Base-by-base conservation (phyloP, 495 filamentous ascomycete species). In the Penicillium coprophilum region DNA sequence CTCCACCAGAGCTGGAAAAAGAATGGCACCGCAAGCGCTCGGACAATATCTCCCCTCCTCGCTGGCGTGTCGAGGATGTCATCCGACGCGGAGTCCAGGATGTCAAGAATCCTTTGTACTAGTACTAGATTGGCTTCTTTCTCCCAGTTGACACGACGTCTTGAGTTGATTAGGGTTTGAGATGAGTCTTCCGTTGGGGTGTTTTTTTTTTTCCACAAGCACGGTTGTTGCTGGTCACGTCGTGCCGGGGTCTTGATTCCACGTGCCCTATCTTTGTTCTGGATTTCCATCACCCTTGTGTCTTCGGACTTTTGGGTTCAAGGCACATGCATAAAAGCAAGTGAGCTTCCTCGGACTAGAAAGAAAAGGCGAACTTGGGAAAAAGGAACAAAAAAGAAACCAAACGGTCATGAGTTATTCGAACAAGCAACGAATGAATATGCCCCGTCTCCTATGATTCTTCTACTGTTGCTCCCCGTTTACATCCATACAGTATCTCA, bases 31-130 rank as follows among this genome's bases (percentile, higher is more conserved):
- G 66, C 49, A 71, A 75, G 57, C 75, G 67, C 52, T 57, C 62
- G 20, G 77, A 74, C 13, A 83, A 81, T 24, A 71, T 81, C 30
- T 68, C 78, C 7, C 84, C 90, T 55, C 92, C 92, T 11, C 79
- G 92, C 53, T 97, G 92, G 92, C 75, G 78, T 34, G 66, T 97
- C 20, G 82, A 88, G 49, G 90, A 96, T 56, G 83, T 97, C 40
- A 79, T 97, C 55, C 83, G 83, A 45, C 79, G 82, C 24, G 91
- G 91, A 56, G 90, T 87, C 19, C 80, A 88, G 46, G 92, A 96
- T 72, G 84, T 85, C 62, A 90, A 95, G 76, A 59, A 77, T 45
- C 83, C 83, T 20, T 72, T 96, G 64, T 77, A 57, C 49, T 77
- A 74, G 46, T 77, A 55, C 49, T 77, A 73, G 41, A 45, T 46